Evolutionary conservation across 1,284 basidiomycete genomes (phyloP).

Genomic region (Veloporphyrellus conicus): DNA sequence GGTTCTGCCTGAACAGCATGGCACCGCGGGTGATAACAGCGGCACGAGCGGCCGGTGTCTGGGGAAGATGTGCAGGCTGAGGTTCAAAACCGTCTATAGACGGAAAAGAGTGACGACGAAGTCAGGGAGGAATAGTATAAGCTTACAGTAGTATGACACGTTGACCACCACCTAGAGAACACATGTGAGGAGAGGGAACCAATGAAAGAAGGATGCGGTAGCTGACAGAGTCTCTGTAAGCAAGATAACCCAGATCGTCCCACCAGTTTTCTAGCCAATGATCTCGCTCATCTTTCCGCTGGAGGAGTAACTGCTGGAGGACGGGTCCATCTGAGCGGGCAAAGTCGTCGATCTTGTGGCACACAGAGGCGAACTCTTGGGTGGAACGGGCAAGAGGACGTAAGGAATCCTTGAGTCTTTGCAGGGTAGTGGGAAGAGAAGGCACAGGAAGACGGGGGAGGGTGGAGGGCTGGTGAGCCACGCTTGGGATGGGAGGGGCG

Average conservation of each 20-base stretch:
- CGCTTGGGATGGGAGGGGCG: conserved; percentile 27
- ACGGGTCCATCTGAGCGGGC: conserved; percentile 37
- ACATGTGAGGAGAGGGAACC: background rate
- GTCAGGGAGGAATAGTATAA: background rate
- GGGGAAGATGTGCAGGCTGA: conserved; percentile 57
- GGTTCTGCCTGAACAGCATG: conserved; percentile 67
- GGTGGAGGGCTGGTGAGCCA: conserved; percentile 14
- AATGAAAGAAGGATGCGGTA: background rate
- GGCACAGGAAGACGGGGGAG: conserved; percentile 67
- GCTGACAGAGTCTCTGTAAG: conserved; percentile 72
- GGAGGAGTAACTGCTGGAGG: conserved; percentile 56
- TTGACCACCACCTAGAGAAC: conserved; percentile 64
- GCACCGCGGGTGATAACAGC: conserved; percentile 66
- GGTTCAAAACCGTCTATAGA: conserved; percentile 66
- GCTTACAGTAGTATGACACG: conserved; percentile 78
- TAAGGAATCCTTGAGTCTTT: conserved; percentile 56
- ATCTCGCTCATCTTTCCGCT: conserved; percentile 45
- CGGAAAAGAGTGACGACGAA: background rate
- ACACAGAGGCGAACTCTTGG: conserved; percentile 51
- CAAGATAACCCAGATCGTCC: conserved; percentile 69
- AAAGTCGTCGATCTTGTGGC: conserved; percentile 63
- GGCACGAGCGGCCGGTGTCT: conserved; percentile 65
- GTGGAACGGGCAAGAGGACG: conserved; percentile 61
- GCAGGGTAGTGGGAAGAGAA: conserved; percentile 52
- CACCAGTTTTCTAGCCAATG: conserved; percentile 85